Conservation (phyloP, 2,329 filamentous ascomycete species). For the Gremmenia infestans region DNA sequence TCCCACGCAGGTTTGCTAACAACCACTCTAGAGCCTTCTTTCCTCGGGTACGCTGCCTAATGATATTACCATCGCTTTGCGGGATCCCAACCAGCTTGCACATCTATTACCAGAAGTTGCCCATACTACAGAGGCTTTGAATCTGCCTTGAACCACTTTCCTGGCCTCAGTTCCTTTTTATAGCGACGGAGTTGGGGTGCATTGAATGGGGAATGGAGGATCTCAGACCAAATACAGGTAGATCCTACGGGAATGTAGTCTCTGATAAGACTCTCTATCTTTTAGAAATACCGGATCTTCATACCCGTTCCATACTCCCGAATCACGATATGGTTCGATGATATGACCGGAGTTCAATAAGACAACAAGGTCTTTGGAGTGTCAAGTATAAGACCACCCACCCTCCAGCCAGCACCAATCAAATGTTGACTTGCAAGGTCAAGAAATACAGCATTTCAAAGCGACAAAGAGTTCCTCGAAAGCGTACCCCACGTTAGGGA, state of each 20-base stretch:
- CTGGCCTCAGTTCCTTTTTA: background rate
- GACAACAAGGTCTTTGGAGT: background rate
- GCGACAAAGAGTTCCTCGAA: too few relatives aligned
- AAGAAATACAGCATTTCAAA: too few relatives aligned
- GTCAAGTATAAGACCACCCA: background rate
- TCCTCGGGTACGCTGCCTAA: constrained; percentile 54
- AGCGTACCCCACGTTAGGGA: background rate
- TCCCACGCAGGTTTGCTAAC: constrained; percentile 16
- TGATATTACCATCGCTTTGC: constrained; percentile 69
- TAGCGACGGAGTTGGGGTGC: constrained; percentile 1
- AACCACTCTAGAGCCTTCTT: constrained; percentile 40
- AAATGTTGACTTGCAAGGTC: background rate
- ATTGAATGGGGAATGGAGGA: background rate
- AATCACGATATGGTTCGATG: background rate
- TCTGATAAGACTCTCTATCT: background rate
- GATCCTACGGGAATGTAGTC: background rate
- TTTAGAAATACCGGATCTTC: background rate
- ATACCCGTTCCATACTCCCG: background rate
- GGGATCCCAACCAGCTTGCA: constrained; percentile 73
- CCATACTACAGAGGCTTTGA: constrained; percentile 51
- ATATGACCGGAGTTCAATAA: background rate
- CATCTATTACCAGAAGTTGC: constrained; percentile 68
- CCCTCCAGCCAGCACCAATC: background rate
- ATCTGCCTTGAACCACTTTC: constrained; percentile 16
- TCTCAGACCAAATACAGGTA: background rate